Percentiles rank a stretch among this genome's conserved stretches.
phyloP scores from a whole-genome alignment of 805 yeast species.

The Kodamaea nitidulidarum region DNA sequence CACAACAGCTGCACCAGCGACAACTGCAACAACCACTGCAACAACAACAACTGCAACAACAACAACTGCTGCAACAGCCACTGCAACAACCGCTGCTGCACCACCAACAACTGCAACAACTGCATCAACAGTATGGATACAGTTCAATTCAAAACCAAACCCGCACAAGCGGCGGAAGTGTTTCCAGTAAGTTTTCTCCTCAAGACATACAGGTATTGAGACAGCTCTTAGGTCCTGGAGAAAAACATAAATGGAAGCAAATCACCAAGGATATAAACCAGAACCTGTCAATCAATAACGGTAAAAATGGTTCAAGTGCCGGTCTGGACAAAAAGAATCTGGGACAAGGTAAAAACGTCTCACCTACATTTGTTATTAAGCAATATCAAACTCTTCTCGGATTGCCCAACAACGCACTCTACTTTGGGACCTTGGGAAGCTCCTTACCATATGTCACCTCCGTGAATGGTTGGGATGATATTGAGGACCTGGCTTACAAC shows the following conservation, averaged over 20 bases:
- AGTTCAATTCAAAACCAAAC: conserved; percentile 2
- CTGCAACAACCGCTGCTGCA: conserved; percentile 13
- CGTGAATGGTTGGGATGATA: conserved; percentile 43
- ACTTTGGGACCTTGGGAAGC: conserved; percentile 44
- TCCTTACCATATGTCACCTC: conserved; percentile 50
- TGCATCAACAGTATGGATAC: conserved; percentile 9
- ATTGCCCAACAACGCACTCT: conserved; percentile 44
- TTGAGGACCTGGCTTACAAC: conserved; percentile 14
- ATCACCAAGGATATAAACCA: conserved; percentile 38
- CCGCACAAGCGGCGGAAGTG: conserved; percentile 6
- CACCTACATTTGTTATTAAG: conserved; percentile 51
- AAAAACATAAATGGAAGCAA: conserved; percentile 57
- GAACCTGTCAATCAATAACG: conserved; percentile 7
- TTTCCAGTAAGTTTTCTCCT: conserved; percentile 27
- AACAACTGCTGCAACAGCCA: conserved; percentile 12
- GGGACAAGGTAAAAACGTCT: conserved; percentile 33
- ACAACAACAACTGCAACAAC: conserved; percentile 11
- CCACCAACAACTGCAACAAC: conserved; percentile 12
- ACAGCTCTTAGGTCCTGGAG: conserved; percentile 48
- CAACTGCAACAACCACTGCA: conserved; percentile 8
- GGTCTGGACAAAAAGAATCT: conserved; percentile 9
- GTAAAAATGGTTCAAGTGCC: not conserved
- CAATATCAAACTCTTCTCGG: conserved; percentile 55
- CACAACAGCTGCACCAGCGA: conserved; percentile 12
- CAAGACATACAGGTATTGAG: conserved; percentile 46